Evolutionary conservation across 1,284 basidiomycete species (phyloP).

Genomic region (Mycosarcoma mackinlayi): DNA sequence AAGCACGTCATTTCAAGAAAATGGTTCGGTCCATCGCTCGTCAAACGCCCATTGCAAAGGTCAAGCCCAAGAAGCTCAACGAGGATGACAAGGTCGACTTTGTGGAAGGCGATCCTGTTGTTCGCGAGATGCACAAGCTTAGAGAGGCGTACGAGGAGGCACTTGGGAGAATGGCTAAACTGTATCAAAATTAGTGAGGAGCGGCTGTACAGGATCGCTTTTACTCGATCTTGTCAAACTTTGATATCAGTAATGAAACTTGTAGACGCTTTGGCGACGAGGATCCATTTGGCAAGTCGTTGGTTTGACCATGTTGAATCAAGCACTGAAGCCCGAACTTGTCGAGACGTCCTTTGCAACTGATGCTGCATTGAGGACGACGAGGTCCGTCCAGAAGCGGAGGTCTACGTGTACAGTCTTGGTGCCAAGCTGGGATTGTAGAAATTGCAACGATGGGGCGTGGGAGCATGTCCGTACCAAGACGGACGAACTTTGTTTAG

Average conservation of each 20-base stretch:
- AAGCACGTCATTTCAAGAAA: slow-evolving; percentile 70
- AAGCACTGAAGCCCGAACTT: too few species aligned
- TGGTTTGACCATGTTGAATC: too few species aligned
- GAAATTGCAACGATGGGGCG: slow-evolving; percentile 1
- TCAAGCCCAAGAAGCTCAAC: slow-evolving; percentile 40
- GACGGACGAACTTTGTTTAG: slow-evolving; percentile 5
- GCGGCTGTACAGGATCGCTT: too few species aligned
- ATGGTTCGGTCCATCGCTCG: slow-evolving; percentile 39
- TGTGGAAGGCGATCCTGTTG: slow-evolving; percentile 35
- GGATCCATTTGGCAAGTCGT: too few species aligned
- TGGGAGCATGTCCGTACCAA: background rate
- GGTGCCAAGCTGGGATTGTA: too few species aligned
- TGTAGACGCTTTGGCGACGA: slow-evolving; percentile 8
- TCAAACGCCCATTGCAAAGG: slow-evolving; percentile 38
- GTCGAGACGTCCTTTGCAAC: too few species aligned
- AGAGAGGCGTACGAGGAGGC: slow-evolving; percentile 46
- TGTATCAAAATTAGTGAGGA: slow-evolving; percentile 43
- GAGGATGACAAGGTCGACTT: slow-evolving; percentile 20
- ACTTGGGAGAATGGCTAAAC: slow-evolving; percentile 43
- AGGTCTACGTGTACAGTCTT: too few species aligned
- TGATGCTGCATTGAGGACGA: too few species aligned
- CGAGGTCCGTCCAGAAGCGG: background rate
- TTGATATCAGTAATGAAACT: slow-evolving; percentile 8
- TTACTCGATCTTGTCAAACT: too few species aligned
- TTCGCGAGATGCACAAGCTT: slow-evolving; percentile 30